Evolutionary conservation across 2,329 filamentous ascomycete species (phyloP).

Genomic region (Clonostachys solani): DNA sequence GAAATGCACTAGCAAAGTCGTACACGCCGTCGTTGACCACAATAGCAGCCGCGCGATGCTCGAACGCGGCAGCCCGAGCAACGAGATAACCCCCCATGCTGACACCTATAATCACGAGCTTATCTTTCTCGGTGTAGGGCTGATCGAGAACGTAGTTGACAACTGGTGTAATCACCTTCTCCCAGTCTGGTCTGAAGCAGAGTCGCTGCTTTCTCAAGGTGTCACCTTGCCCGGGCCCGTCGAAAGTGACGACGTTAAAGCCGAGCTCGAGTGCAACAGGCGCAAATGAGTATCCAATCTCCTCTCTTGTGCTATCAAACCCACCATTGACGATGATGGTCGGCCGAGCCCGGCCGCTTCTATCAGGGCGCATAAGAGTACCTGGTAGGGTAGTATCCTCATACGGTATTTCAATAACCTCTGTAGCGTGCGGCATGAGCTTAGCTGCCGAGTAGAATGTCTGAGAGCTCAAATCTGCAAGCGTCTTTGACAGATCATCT

Average conservation of each 20-base stretch:
- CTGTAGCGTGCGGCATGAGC: no score
- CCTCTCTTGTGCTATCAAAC: no score
- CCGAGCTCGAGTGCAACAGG: conserved; percentile 25
- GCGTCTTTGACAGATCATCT: no score
- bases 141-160: conserved; percentile 26
- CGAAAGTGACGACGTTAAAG: conserved; percentile 37
- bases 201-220: conserved; percentile 31
- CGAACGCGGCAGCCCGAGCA: conserved; percentile 34
- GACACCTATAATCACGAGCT: conserved; percentile 30
- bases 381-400: no score
- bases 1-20: conserved; percentile 11
- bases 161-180: conserved; percentile 30
- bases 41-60: conserved; percentile 31
- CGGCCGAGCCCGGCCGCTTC: no score
- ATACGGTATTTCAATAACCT: no score
- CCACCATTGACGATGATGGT: no score
- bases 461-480: no score
- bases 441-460: no score
- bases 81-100: conserved; percentile 35
- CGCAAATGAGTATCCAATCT: no score
- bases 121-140: conserved; percentile 18
- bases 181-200: conserved; percentile 40
- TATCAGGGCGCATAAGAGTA: no score
- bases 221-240: conserved; percentile 38
- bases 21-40: conserved; percentile 30